phyloP scores from a whole-genome alignment of 2,329 filamentous ascomycete species.

The Neopestalotiopsis sp. region DNA sequence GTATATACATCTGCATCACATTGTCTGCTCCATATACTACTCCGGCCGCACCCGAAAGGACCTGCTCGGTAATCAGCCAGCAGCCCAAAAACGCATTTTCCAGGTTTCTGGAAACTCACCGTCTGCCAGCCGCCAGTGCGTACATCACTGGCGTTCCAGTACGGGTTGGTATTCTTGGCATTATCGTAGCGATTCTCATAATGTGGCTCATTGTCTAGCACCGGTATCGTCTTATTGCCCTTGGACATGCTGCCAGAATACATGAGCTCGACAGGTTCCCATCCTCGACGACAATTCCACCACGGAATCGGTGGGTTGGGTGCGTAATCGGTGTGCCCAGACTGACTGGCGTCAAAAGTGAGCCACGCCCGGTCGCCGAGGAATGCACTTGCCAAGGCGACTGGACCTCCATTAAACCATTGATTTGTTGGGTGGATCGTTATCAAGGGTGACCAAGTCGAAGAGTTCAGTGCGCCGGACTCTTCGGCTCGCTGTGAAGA shows the following conservation, averaged over 20 bases:
- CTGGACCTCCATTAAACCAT: constrained; percentile 26
- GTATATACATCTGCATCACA: constrained; percentile 26
- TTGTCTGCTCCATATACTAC: constrained; percentile 26
- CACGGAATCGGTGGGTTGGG: constrained; percentile 27
- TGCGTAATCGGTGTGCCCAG: constrained; percentile 26
- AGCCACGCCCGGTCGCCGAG: constrained; percentile 25
- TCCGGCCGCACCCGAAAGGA: constrained; percentile 25
- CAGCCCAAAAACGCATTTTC: background rate
- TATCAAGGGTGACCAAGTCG: constrained; percentile 22
- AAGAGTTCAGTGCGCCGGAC: background rate
- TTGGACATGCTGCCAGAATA: constrained; percentile 21
- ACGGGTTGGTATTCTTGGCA: constrained; percentile 20
- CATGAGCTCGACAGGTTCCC: constrained; percentile 27
- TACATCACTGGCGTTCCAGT: constrained; percentile 28
- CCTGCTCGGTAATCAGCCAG: constrained; percentile 14
- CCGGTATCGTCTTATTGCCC: constrained; percentile 21
- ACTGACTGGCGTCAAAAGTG: constrained; percentile 27
- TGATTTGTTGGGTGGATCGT: constrained; percentile 28
- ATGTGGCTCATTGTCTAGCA: constrained; percentile 27
- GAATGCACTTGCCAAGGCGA: constrained; percentile 25
- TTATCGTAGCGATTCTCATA: constrained; percentile 27
- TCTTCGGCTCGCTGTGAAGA: background rate
- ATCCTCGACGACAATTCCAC: constrained; percentile 22
- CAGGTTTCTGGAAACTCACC: constrained; percentile 17
- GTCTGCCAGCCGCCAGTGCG: constrained; percentile 25